Evolutionary conservation across 1,284 basidiomycete genomes (phyloP), one percentile per base, ranked within the genome.

Genomic region (Marasmius oreades): DNA sequence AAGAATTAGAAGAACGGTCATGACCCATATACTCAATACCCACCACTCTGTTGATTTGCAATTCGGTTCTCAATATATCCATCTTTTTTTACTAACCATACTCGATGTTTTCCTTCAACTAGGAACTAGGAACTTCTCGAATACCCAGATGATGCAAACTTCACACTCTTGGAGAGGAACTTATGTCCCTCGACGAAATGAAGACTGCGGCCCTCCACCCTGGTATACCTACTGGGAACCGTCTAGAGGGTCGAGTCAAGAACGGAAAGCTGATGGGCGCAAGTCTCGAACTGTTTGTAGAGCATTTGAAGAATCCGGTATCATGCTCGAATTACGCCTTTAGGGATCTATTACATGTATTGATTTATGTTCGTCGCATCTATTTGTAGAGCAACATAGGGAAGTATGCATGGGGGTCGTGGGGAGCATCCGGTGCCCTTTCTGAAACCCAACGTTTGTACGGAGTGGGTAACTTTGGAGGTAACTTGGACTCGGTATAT

Each of bases 321-420:
- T 16, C 16, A 16, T n/a, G 20, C 39, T 42, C 39, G 16, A 18
- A 42, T 42, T 20, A 42, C 10, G 28, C 10, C 10, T 31, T 31
- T 2, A 42, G 39, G 16, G 7, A 7, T 14, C 16, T 42, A 11
- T n/a, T 42, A 14, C 39, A 42, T 42, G n/a, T 42, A 20, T 12
- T 36, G 8, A 36, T 8, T 36, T 14, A 16, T 42, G 39, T 16
- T 16, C n/a, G 20, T 7, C n/a, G n/a, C 7, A 42, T 18, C 14
- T 86, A 94, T 69, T 85, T 89, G 75, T 90, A 89, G 58, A 92
- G 71, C 48, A 78, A 69, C 91, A 95, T 93, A 6, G 92, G 92
- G 77, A 90, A 95, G 72, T 94, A 94, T 11, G 88, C 77, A 65
- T 85, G 67, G 36, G 85, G 83, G 59, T 86, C 85, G 66, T 90